phyloP scores from a whole-genome alignment of 2,329 filamentous ascomycete species.

The Fusarium sp. region DNA sequence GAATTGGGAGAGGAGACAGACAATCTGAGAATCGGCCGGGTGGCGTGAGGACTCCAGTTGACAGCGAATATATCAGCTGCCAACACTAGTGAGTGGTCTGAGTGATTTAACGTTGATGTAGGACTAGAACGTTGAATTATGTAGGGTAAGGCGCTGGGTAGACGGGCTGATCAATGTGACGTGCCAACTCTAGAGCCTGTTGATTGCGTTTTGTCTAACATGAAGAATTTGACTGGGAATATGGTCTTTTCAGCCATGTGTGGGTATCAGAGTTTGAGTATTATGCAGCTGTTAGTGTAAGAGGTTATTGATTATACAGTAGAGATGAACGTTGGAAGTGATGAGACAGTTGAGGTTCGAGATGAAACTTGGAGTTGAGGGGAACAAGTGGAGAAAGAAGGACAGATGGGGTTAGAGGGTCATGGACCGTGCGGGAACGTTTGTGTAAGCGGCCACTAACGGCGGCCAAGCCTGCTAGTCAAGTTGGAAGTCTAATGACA shows the following conservation, averaged over 20 bases:
- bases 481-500: conserved; percentile 17
- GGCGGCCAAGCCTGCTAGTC: conserved; percentile 1
- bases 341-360: conserved; percentile 18
- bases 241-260: background rate
- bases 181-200: background rate
- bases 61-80: background rate
- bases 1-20: conserved; percentile 14
- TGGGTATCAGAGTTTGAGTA: background rate
- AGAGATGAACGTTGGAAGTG: background rate
- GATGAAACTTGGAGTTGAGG: conserved; percentile 41
- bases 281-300: background rate
- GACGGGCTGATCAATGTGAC: background rate
- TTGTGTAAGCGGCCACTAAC: conserved; percentile 19
- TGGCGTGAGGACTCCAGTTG: conserved; percentile 13
- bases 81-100: conserved; percentile 5
- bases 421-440: conserved; percentile 9
- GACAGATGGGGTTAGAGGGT: conserved; percentile 20
- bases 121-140: conserved; percentile 12
- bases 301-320: background rate
- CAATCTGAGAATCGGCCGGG: conserved; percentile 6
- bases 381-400: conserved; percentile 26
- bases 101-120: background rate
- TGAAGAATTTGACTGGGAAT: background rate
- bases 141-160: conserved; percentile 16
- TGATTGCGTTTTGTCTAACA: background rate